A percentile compares a stretch with the other conserved stretches of the same genome.
These are phyloP conservation scores for Suillus tomentosus DNA, from an alignment of 768 basidiomycete species.

Conservation along the genomic window DNA sequence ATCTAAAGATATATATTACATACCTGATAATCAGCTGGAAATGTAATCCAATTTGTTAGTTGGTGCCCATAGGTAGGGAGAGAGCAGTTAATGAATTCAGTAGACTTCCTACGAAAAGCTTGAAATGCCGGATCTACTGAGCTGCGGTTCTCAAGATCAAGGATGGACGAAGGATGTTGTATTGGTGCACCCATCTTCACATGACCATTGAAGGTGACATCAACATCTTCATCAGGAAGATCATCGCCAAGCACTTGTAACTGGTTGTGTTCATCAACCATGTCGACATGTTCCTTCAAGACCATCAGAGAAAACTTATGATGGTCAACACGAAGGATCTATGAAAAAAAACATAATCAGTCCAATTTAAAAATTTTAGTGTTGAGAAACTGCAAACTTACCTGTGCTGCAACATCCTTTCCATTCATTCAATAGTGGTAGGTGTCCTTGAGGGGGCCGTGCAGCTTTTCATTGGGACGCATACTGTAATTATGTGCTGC, in stretches of 20 bases:
- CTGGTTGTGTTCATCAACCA: slow-evolving; percentile 17
- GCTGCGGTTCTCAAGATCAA: not conserved
- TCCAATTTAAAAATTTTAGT: not conserved
- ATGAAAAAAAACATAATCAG: not conserved
- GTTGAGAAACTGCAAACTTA: slow-evolving; percentile 10
- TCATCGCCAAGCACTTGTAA: slow-evolving; percentile 18
- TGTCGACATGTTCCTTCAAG: slow-evolving; percentile 2
- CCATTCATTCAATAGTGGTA: slow-evolving; percentile 36
- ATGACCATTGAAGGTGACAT: not conserved
- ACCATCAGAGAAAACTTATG: slow-evolving; percentile 13
- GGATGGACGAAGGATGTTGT: not conserved
- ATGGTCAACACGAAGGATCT: slow-evolving; percentile 20
- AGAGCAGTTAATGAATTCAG: slow-evolving; percentile 6
- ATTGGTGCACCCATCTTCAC: not conserved
- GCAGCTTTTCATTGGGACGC: slow-evolving; percentile 33
- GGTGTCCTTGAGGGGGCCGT: slow-evolving; percentile 29
- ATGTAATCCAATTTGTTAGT: slow-evolving; percentile 5
- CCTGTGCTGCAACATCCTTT: slow-evolving; percentile 36
- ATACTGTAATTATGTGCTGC: slow-evolving; percentile 34
- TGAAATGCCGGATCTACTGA: not conserved
- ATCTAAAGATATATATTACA: not conserved
- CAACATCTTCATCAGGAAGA: not conserved
- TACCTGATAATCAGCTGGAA: slow-evolving; percentile 3
- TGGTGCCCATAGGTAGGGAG: slow-evolving; percentile 6
- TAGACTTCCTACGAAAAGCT: slow-evolving; percentile 6